Evolutionary conservation across 164 flowering plant genomes (phyloP).

Genomic region (Magnolia sinica): DNA sequence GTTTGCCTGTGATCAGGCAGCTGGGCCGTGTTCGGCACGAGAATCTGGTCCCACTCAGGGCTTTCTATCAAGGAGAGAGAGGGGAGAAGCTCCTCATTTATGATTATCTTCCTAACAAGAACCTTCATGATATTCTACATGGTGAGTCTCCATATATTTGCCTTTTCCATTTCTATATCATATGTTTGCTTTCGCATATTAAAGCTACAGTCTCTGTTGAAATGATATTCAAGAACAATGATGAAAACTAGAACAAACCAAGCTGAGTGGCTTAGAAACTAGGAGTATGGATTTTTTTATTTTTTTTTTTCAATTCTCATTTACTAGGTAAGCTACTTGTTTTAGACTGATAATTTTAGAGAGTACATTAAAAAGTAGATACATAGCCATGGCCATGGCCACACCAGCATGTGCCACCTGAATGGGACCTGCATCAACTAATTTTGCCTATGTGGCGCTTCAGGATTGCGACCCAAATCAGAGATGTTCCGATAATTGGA

Average conservation of each 20-base stretch:
- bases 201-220: neutral
- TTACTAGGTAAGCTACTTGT: too few relatives aligned
- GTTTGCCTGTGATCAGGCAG: conserved; percentile 78
- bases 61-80: conserved; percentile 95
- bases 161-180: neutral
- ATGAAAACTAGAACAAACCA: neutral
- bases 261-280: neutral
- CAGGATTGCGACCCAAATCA: too few relatives aligned
- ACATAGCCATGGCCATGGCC: too few relatives aligned
- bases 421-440: too few relatives aligned
- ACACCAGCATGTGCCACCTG: too few relatives aligned
- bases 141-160: conserved; percentile 36
- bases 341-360: too few relatives aligned
- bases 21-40: conserved; percentile 85
- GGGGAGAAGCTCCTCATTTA: conserved; percentile 97
- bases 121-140: conserved; percentile 80
- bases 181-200: neutral
- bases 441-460: too few relatives aligned
- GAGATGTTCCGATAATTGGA: too few relatives aligned
- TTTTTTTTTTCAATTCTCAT: too few relatives aligned
- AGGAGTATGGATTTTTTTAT: neutral
- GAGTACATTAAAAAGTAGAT: too few relatives aligned
- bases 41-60: conserved; percentile 86
- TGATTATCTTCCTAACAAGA: conserved; percentile 73
- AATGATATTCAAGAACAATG: neutral